These are phyloP conservation scores for Phytophthora nicotianae DNA, from an alignment of 352 stramenopile species.

Conservation along the genomic window DNA sequence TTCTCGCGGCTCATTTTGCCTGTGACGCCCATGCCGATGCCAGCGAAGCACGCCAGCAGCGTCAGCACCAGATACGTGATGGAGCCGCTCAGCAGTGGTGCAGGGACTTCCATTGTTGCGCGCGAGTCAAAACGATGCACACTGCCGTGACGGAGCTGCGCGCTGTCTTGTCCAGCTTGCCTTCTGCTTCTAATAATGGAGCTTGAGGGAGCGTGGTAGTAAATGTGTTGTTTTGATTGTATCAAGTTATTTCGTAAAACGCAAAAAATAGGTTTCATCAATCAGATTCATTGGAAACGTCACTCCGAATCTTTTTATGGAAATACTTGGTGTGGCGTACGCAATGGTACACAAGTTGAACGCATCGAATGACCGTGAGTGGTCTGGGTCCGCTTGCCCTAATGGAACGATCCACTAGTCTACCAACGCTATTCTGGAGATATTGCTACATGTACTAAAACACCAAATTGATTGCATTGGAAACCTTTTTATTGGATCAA, in stretches of 20 bases:
- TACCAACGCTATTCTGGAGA: too few species aligned
- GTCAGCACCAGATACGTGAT: slow-evolving; percentile 91
- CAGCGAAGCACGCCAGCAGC: slow-evolving; percentile 74
- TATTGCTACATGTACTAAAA: too few species aligned
- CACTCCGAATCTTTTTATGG: slow-evolving; percentile 30
- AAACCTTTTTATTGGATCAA: too few species aligned
- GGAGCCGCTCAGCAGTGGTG: slow-evolving; percentile 78
- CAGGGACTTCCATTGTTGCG: slow-evolving; percentile 74
- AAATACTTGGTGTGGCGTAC: neutral
- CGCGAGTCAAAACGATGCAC: slow-evolving; percentile 26
- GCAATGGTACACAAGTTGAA: neutral
- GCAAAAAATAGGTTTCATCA: slow-evolving; percentile 18
- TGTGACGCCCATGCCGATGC: slow-evolving; percentile 78
- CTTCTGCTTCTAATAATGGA: slow-evolving; percentile 22
- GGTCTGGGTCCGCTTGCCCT: too few species aligned
- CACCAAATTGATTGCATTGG: too few species aligned
- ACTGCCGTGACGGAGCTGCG: slow-evolving; percentile 7
- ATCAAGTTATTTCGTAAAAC: neutral
- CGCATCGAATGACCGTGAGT: too few species aligned
- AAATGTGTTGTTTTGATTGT: slow-evolving; percentile 11
- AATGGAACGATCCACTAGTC: too few species aligned
- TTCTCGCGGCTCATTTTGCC: slow-evolving; percentile 88
- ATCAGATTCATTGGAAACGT: neutral
- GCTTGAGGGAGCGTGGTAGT: slow-evolving; percentile 24
- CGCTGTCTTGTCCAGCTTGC: slow-evolving; percentile 18